Base-by-base conservation (phyloP, 2,329 filamentous ascomycete species). In the Didymellaceae sp. region DNA sequence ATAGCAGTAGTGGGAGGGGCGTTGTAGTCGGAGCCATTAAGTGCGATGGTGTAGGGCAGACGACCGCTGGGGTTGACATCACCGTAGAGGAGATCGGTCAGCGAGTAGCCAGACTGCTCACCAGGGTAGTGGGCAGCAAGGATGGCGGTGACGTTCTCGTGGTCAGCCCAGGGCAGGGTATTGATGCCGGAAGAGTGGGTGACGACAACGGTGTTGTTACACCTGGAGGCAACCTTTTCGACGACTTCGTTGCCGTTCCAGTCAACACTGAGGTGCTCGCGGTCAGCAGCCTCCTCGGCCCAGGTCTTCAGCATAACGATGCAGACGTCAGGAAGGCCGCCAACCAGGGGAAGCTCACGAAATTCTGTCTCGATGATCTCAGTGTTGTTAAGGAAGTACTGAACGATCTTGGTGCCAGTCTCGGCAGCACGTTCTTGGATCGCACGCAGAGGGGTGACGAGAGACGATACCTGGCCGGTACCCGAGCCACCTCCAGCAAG, bases 31-130 rank as follows among this genome's bases (percentile, higher is more conserved):
- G 82, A 77, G 1, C 87, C 77, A 1, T 79, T 80, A 62, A 86
- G 86, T 8, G 89, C 90, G 35, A 96, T 88, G 1, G 91, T 96
- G 74, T 95, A 96, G 0, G 92, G 91, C 2, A 97, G 77, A 49
- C 89, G 87, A 16, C 92, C 91, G 40, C 85, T 90, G 0, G 87
- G 86, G 63, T 91, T 93, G 9, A 86, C 81, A 18, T 87, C 82
- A 6, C 92, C 92, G 52, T 92, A 90, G 2, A 96, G 77, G 3
- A 76, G 58, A 42, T 76, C 75, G 28, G 70, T 68, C 33, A 77
- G 61, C 8, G 71, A 70, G 61, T 76, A 65, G 14, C 74, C 74
- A 11, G 62, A 63, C 57, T 77, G 72, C 54, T 77, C 66, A n/a
- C 75, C 75, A 4, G 74, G 72, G 40, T 69, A 69, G 51, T 77